Conservation (phyloP, 208 protist genomes). For the Crithidia thermophila region DNA sequence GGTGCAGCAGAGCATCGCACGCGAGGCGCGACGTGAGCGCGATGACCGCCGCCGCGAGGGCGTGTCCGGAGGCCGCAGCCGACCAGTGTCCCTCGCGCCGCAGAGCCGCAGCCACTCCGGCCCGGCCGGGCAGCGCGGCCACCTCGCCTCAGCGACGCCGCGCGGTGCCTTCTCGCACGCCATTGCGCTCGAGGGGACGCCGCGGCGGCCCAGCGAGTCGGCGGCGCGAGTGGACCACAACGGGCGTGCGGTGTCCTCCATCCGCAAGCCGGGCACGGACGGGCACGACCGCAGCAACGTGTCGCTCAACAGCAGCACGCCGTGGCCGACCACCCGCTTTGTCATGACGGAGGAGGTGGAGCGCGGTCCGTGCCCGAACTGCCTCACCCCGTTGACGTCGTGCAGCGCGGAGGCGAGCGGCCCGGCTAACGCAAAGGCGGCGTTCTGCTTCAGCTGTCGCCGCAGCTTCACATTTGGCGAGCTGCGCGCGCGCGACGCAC, state of each 20-base stretch:
- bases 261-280: neutral
- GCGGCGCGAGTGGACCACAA: conserved; percentile 3
- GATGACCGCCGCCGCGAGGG: conserved; percentile 21
- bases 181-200: conserved; percentile 18
- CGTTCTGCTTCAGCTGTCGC: conserved; percentile 84
- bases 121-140: conserved; percentile 2
- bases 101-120: conserved; percentile 18
- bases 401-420: conserved; percentile 30
- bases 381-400: conserved; percentile 49
- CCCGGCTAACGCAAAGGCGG: conserved; percentile 41
- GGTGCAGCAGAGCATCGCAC: conserved; percentile 40
- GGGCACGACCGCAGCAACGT: conserved; percentile 9
- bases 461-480: conserved; percentile 81
- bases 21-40: conserved; percentile 33
- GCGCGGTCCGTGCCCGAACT: conserved; percentile 72
- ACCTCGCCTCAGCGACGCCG: conserved; percentile 6
- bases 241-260: conserved; percentile 18
- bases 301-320: conserved; percentile 21
- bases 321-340: conserved; percentile 31
- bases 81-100: neutral
- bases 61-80: conserved; percentile 1
- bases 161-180: conserved; percentile 28
- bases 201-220: conserved; percentile 6
- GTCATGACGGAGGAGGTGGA: conserved; percentile 40
- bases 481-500: conserved; percentile 30